These are phyloP conservation scores for Vanilla planifolia DNA, from an alignment of 106 monocot species.

Conservation along the genomic window DNA sequence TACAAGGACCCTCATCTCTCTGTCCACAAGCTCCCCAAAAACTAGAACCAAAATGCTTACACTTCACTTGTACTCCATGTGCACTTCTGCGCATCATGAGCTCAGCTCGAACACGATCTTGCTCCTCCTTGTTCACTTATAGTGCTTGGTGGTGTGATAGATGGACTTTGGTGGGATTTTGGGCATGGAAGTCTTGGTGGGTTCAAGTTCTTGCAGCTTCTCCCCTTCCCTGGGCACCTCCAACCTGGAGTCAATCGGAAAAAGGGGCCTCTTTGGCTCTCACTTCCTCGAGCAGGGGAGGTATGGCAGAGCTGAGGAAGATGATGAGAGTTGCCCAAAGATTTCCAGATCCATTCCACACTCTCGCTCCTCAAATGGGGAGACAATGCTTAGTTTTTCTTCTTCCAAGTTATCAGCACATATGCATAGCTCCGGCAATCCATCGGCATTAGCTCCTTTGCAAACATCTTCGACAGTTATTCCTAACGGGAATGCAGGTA, in stretches of 20 bases:
- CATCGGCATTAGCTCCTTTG: constrained; percentile 10
- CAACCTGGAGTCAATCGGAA: constrained; percentile 1
- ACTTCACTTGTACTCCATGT: not conserved
- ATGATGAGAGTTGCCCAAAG: not conserved
- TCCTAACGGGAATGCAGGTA: constrained; percentile 39
- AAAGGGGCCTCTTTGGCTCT: constrained; percentile 1
- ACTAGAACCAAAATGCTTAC: not conserved
- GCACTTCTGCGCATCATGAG: constrained; percentile 1
- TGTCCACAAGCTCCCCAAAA: no score
- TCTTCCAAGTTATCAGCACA: constrained; percentile 37
- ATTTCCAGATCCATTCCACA: constrained; percentile 21
- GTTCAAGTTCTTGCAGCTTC: constrained; percentile 8
- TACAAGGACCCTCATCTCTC: no score
- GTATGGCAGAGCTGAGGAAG: not conserved
- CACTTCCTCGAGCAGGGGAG: constrained; percentile 8
- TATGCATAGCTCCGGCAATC: not conserved
- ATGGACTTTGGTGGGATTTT: constrained; percentile 8
- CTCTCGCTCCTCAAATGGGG: constrained; percentile 40
- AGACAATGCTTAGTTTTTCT: constrained; percentile 90
- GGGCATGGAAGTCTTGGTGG: constrained; percentile 5
- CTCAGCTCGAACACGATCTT: not conserved
- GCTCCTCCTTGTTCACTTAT: not conserved
- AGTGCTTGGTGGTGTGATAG: not conserved
- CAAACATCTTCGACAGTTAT: constrained; percentile 1
- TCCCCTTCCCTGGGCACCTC: not conserved